Base-by-base conservation (phyloP, 805 yeast species). In the Teunomyces stri region DNA sequence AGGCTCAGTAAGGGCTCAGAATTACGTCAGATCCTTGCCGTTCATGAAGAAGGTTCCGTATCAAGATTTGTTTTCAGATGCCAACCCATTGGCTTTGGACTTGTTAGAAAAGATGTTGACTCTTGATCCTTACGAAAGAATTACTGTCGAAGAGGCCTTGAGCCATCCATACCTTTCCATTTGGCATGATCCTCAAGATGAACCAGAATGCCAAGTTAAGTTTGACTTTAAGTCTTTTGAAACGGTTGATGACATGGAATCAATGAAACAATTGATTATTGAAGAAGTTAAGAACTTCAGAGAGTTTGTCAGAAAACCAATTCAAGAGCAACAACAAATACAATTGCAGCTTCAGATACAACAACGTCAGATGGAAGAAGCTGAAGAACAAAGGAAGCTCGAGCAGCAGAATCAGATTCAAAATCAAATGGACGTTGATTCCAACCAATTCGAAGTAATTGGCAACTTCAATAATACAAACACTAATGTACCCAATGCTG, bases 1-100 rank as follows among this genome's bases (percentile, higher is more conserved):
- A 25, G 96, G 96, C 22, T 87, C 96, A 1, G 79, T 83, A 49
- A 79, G 96, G 56, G 97, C 97, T 3, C 96, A 90, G 64, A 87
- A 88, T 52, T 94, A 92, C 65, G 95, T 94, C 45, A 81, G 92
- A 55, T 82, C 90, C 35, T 71, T 94, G 52, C 96, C 97, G 6
- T 83, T 70, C 57, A 87, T 85, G 85, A 84, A 88, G 49, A 85
- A 81, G 55, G 81, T 89, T 0, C 89, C 89, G n/a, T 87, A 85
- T 61, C 58, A 64, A 40, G 76, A 75, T 46, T 55, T 92, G 37
- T 92, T 84, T 59, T 97, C 98, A 21, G 67, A 82, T 39, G 96
- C 97, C 1, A 88, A 88, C 56, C 95, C 95, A 4, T 76, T 80
- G 55, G 97, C 97, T 0, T 70, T 94, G 35, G 97, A 92, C 61